Conservation (phyloP, 495 filamentous ascomycete genomes). For the Neurospora sp. region DNA sequence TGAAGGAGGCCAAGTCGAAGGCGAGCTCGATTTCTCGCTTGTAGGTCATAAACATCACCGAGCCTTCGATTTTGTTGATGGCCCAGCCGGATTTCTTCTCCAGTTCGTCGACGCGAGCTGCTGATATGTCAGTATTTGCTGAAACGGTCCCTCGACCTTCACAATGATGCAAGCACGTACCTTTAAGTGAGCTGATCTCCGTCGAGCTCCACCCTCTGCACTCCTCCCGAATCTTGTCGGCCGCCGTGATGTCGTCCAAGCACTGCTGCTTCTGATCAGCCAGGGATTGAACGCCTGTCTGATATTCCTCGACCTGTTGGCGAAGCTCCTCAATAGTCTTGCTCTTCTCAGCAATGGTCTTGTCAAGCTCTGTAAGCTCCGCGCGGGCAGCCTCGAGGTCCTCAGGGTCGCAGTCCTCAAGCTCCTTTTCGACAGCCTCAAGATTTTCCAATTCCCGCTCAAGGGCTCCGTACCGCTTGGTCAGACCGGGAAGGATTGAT, state of each 20-base stretch:
- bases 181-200: constrained; percentile 66
- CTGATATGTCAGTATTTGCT: neutral
- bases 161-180: constrained; percentile 30
- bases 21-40: constrained; percentile 63
- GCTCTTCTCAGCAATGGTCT: constrained; percentile 58
- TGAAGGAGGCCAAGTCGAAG: constrained; percentile 59
- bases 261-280: constrained; percentile 57
- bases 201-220: constrained; percentile 78
- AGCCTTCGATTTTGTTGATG: constrained; percentile 49
- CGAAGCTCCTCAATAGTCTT: constrained; percentile 54
- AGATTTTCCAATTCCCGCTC: constrained; percentile 52
- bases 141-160: too few species aligned
- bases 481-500: constrained; percentile 52
- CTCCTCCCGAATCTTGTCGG: constrained; percentile 75
- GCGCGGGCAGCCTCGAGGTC: constrained; percentile 60
- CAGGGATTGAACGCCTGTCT: constrained; percentile 47
- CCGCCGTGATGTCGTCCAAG: constrained; percentile 64
- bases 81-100: constrained; percentile 76
- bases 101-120: constrained; percentile 57
- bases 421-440: constrained; percentile 60
- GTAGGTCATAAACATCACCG: constrained; percentile 68
- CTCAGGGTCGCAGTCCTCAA: constrained; percentile 68
- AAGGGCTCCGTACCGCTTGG: constrained; percentile 47
- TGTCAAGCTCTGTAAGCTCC: constrained; percentile 52
- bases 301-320: constrained; percentile 51